Percentiles rank a stretch among this genome's conserved stretches.
Conservation (phyloP, 306 rosid genomes). For the Vigna angularis region DNA sequence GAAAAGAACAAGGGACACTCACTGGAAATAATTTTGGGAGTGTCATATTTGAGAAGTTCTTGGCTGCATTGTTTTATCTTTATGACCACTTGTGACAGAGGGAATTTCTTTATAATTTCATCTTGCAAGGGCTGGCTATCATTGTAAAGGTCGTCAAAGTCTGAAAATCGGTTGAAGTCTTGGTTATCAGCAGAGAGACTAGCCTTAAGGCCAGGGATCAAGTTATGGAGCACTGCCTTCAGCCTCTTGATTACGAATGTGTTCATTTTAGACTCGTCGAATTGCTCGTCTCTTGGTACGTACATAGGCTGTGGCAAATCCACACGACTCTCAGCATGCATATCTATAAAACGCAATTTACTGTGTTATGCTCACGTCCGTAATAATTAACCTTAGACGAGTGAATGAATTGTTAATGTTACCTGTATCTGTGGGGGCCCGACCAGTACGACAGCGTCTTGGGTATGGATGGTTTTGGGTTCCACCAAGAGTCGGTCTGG, state of each 20-base stretch:
- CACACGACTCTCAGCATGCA: slow-evolving; percentile 72
- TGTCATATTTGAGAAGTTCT: slow-evolving; percentile 77
- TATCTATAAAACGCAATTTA: slow-evolving; percentile 47
- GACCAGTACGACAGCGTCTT: slow-evolving; percentile 90
- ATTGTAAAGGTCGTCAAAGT: slow-evolving; percentile 76
- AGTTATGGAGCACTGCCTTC: slow-evolving; percentile 74
- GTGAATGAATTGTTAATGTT: neutral
- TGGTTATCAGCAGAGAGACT: slow-evolving; percentile 60
- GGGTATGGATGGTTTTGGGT: slow-evolving; percentile 65
- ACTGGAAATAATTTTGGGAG: slow-evolving; percentile 79
- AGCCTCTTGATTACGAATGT: slow-evolving; percentile 74
- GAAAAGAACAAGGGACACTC: slow-evolving; percentile 41
- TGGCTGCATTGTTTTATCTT: slow-evolving; percentile 64
- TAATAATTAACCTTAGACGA: neutral
- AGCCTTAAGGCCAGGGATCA: slow-evolving; percentile 76
- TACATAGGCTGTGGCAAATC: slow-evolving; percentile 78
- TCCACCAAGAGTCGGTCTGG: slow-evolving; percentile 76
- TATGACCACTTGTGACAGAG: slow-evolving; percentile 60
- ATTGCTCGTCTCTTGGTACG: slow-evolving; percentile 88
- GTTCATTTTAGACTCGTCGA: slow-evolving; percentile 76
- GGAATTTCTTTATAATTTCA: slow-evolving; percentile 63
- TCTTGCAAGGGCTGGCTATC: slow-evolving; percentile 67
- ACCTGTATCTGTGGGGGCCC: slow-evolving; percentile 70
- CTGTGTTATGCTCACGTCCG: neutral
- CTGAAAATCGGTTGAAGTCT: slow-evolving; percentile 69